These are phyloP conservation scores for Musa balbisiana DNA, from an alignment of 202 grass and related monocot species.

Conservation along the genomic window DNA sequence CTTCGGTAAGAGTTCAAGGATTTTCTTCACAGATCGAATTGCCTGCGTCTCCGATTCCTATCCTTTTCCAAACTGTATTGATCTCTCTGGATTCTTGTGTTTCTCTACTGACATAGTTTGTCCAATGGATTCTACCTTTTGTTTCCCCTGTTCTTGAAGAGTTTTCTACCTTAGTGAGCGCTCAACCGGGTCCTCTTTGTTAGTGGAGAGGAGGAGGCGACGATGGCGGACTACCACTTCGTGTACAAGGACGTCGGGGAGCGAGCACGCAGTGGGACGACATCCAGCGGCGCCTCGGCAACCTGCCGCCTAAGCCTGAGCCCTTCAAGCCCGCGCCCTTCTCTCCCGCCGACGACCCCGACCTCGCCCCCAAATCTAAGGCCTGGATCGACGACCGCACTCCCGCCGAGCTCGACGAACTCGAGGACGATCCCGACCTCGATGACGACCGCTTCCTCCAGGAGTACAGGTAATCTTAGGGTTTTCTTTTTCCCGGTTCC, in stretches of 20 bases:
- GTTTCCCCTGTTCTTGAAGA: neutral
- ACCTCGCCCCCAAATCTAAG: slow-evolving; percentile 61
- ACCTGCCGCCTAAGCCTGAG: slow-evolving; percentile 74
- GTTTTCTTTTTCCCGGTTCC: neutral
- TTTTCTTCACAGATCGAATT: neutral
- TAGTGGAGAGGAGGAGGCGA: slow-evolving; percentile 4
- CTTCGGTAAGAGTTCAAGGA: neutral
- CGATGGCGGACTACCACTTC: slow-evolving; percentile 91
- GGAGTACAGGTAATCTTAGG: slow-evolving; percentile 61
- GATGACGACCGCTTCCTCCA: slow-evolving; percentile 86
- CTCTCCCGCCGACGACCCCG: slow-evolving; percentile 49
- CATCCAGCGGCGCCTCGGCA: slow-evolving; percentile 81
- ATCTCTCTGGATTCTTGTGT: neutral
- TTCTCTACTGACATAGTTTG: neutral
- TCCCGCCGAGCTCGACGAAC: slow-evolving; percentile 68
- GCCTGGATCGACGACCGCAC: slow-evolving; percentile 73
- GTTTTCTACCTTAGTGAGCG: neutral
- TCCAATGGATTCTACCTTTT: neutral
- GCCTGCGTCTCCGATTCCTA: neutral
- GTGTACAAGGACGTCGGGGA: slow-evolving; percentile 98
- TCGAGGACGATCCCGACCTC: slow-evolving; percentile 66
- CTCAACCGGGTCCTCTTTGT: too few species aligned
- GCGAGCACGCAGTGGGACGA: slow-evolving; percentile 90
- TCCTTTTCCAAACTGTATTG: neutral
- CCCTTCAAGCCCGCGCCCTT: slow-evolving; percentile 78